phyloP scores from a whole-genome alignment of 306 rosid genomes.

The Fragaria vesca region DNA sequence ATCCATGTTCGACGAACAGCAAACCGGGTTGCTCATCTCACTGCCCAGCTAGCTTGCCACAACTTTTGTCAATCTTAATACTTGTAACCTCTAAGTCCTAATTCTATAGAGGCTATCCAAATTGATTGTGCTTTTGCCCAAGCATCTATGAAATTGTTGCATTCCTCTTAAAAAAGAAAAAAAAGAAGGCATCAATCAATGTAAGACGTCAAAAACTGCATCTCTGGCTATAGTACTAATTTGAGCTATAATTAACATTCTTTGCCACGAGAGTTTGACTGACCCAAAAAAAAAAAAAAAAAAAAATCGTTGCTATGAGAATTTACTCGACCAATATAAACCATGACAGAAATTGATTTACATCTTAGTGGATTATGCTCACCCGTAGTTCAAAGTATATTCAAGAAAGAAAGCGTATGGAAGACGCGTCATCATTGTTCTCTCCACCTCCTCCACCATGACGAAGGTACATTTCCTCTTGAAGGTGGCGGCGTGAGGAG shows the following conservation, averaged over 20 bases:
- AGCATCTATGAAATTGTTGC: too few species aligned
- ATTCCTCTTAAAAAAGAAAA: too few species aligned
- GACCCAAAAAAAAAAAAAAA: background rate
- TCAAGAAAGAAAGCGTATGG: background rate
- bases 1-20: too few species aligned
- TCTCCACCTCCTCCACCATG: slow-evolving; percentile 57
- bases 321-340: slow-evolving; percentile 1
- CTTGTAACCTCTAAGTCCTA: too few species aligned
- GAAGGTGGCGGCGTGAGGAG: slow-evolving; percentile 73
- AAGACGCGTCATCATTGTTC: slow-evolving; percentile 38
- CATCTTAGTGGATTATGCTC: background rate
- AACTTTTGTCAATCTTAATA: too few species aligned
- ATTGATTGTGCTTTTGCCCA: too few species aligned
- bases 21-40: too few species aligned
- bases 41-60: too few species aligned
- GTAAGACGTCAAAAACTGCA: background rate
- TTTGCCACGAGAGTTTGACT: background rate
- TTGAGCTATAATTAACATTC: slow-evolving; percentile 1
- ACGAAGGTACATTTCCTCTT: slow-evolving; percentile 33
- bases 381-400: background rate
- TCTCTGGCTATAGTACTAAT: background rate
- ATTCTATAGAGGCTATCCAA: too few species aligned
- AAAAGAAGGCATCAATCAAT: too few species aligned
- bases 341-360: slow-evolving; percentile 4
- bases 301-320: background rate